A percentile compares a stretch with the other conserved stretches of the same genome.
These are phyloP conservation scores for apple (Malus domestica) DNA, from an alignment of 306 rosid genomes.

Conservation along the genomic window ASM211411v1 NC_041795.1:8686501-8687000, in stretches of 20 bases:
- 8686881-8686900: constrained; percentile 86
- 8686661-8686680: constrained; percentile 67
- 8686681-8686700: constrained; percentile 92
- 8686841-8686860: constrained; percentile 98
- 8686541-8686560: background rate
- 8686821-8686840: constrained; percentile 87
- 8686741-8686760: background rate
- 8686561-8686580: background rate
- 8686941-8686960: constrained; percentile 94
- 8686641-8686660: constrained; percentile 97
- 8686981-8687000: constrained; percentile 89
- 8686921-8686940: constrained; percentile 99
- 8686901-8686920: constrained; percentile 88
- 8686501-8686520: background rate
- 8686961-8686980: constrained; percentile 76
- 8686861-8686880: constrained; percentile 88
- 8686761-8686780: background rate
- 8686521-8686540: background rate
- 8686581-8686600: background rate
- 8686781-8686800: background rate
- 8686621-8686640: constrained; percentile 98
- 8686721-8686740: background rate
- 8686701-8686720: constrained; percentile 5
- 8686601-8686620: constrained; percentile 56
- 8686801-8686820: constrained; percentile 34